Percentiles rank a stretch among this genome's conserved stretches.
Conservation (phyloP, 371 early-diverging fungal genomes). For the Fennellomyces sp. region DNA sequence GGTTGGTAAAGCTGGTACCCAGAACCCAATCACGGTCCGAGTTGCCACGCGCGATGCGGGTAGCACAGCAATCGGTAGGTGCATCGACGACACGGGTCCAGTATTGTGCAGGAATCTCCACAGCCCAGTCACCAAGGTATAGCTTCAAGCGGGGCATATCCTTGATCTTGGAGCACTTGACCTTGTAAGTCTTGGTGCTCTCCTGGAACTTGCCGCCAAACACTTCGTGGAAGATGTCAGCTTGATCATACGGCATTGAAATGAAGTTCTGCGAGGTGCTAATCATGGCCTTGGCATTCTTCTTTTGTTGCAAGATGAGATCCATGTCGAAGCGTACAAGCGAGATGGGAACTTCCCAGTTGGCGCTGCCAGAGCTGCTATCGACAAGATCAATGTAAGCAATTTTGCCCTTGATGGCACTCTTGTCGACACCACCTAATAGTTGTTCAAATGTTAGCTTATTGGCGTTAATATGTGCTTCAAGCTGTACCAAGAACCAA, state of each 20-base stretch:
- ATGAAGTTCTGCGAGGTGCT: slow-evolving; percentile 38
- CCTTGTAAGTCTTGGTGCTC: slow-evolving; percentile 27
- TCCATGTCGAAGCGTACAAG: slow-evolving; percentile 35
- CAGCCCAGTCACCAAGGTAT: slow-evolving; percentile 34
- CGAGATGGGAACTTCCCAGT: slow-evolving; percentile 47
- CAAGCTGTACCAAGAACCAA: slow-evolving; percentile 35
- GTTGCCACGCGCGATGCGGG: slow-evolving; percentile 40
- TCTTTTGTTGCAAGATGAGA: slow-evolving; percentile 31
- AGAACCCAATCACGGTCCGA: slow-evolving; percentile 46
- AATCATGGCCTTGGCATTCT: slow-evolving; percentile 40
- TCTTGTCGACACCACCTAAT: slow-evolving; percentile 40
- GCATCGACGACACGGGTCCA: slow-evolving; percentile 39
- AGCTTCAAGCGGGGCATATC: slow-evolving; percentile 39
- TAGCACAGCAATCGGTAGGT: slow-evolving; percentile 38
- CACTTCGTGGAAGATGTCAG: slow-evolving; percentile 40
- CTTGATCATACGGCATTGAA: slow-evolving; percentile 44
- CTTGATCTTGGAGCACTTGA: slow-evolving; percentile 40
- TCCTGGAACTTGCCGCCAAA: slow-evolving; percentile 35
- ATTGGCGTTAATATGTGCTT: not conserved
- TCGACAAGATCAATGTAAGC: slow-evolving; percentile 37
- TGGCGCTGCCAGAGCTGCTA: slow-evolving; percentile 25
- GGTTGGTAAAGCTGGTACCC: slow-evolving; percentile 45
- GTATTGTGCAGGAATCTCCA: slow-evolving; percentile 42
- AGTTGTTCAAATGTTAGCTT: not conserved
- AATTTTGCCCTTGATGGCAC: slow-evolving; percentile 36